Percentiles rank a stretch among this genome's conserved stretches.
phyloP scores from a whole-genome alignment of 305 asterid species.

The Fraxinus sp. region DNA sequence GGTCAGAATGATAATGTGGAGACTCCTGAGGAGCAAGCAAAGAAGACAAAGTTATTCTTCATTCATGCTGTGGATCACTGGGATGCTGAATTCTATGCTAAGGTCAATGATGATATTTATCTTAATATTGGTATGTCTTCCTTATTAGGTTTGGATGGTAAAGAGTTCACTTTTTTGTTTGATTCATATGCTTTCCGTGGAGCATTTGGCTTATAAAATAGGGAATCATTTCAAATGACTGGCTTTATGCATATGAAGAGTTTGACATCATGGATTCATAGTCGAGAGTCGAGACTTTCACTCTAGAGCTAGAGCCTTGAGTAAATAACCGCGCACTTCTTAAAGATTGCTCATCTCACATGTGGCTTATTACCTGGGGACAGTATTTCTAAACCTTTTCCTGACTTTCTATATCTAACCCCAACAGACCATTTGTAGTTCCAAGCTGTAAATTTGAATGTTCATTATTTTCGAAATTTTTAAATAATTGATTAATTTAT shows the following conservation, averaged over 20 bases:
- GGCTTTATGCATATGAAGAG: not conserved
- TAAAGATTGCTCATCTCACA: not conserved
- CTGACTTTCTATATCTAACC: not conserved
- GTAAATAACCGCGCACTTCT: not conserved
- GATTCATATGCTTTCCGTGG: slow-evolving; percentile 8
- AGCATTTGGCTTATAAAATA: not conserved
- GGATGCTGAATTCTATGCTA: slow-evolving; percentile 78
- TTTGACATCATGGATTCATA: not conserved
- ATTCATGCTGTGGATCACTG: slow-evolving; percentile 73
- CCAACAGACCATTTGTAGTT: not conserved
- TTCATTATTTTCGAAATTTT: not conserved
- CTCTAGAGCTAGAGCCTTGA: not conserved
- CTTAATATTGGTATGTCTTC: slow-evolving; percentile 61
- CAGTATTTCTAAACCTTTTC: not conserved
- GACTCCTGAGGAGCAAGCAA: slow-evolving; percentile 53
- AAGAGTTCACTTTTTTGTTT: slow-evolving; percentile 16
- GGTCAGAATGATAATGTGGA: slow-evolving; percentile 67
- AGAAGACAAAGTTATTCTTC: slow-evolving; percentile 64
- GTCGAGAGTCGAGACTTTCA: not conserved
- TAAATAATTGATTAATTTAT: not conserved
- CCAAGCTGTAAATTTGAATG: not conserved
- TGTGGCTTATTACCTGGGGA: not conserved
- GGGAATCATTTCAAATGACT: not conserved
- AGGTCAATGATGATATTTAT: slow-evolving; percentile 78
- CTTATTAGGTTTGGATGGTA: slow-evolving; percentile 10